phyloP scores from a whole-genome alignment of 108 stramenopile species.

The Aurantiochytrium sp. region DNA sequence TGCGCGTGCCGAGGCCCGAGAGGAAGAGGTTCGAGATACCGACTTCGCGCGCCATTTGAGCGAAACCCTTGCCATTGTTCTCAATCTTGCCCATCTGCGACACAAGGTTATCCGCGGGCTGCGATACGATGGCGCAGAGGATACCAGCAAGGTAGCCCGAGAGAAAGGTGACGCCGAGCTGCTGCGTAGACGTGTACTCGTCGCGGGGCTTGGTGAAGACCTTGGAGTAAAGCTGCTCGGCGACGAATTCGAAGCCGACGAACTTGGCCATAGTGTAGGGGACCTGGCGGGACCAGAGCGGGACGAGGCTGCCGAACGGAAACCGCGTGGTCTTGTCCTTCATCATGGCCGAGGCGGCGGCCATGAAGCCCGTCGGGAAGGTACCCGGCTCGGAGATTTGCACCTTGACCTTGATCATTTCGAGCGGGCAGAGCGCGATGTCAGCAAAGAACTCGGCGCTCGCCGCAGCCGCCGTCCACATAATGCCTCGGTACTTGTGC shows the following conservation, averaged over 20 bases:
- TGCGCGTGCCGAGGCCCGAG: conserved; percentile 87
- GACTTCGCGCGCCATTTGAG: conserved; percentile 77
- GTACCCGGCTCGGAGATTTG: conserved; percentile 83
- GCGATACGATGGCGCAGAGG: conserved; percentile 93
- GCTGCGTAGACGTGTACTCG: conserved; percentile 46
- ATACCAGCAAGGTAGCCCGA: conserved; percentile 95
- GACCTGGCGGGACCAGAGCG: conserved; percentile 94
- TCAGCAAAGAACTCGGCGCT: conserved; percentile 91
- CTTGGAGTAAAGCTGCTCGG: conserved; percentile 39
- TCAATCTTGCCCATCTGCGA: conserved; percentile 95
- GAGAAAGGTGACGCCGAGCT: conserved; percentile 74
- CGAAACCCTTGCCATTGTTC: conserved; percentile 79
- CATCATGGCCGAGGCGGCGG: conserved; percentile 80
- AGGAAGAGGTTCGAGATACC: conserved; percentile 91
- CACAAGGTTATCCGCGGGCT: conserved; percentile 96
- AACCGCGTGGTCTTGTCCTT: conserved; percentile 75
- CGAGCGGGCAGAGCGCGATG: conserved; percentile 93
- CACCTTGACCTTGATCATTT: conserved; percentile 92
- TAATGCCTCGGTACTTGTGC: conserved; percentile 80
- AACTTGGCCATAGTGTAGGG: conserved; percentile 99
- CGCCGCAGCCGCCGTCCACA: conserved; percentile 86
- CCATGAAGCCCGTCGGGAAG: conserved; percentile 61
- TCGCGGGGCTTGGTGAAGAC: conserved; percentile 45
- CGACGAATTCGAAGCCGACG: conserved; percentile 62
- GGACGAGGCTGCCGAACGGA: conserved; percentile 83